Percentiles rank a stretch among this genome's conserved stretches.
Evolutionary conservation across 2,329 filamentous ascomycete genomes (phyloP).

Genomic region (Cyclaneusma minus): DNA sequence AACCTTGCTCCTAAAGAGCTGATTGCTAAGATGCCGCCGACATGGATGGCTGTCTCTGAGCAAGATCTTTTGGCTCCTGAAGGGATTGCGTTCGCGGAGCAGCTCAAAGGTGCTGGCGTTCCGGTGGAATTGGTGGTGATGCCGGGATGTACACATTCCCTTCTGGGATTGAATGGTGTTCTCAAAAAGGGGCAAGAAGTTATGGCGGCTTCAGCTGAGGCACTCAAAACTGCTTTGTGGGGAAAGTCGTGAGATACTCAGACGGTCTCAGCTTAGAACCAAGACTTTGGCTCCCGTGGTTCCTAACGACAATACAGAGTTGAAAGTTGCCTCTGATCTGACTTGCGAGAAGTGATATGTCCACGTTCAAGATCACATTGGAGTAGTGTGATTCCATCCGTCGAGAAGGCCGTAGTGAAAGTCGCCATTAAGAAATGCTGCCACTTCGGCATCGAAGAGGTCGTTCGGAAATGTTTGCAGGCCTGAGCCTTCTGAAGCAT

Average conservation of each 20-base stretch:
- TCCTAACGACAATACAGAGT: too few species aligned
- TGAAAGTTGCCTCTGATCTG: too few species aligned
- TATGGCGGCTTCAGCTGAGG: too few species aligned
- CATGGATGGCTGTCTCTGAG: constrained; percentile 33
- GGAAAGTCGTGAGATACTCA: too few species aligned
- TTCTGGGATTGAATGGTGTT: constrained; percentile 37
- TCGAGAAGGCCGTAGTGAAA: constrained; percentile 2
- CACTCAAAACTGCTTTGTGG: too few species aligned
- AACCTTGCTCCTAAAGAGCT: constrained; percentile 26
- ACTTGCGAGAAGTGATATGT: constrained; percentile 2
- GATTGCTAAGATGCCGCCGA: constrained; percentile 31
- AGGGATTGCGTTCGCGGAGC: constrained; percentile 31
- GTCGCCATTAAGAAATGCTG: constrained; percentile 3
- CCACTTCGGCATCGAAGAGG: constrained; percentile 3
- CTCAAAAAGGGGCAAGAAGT: too few species aligned
- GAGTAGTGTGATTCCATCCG: constrained; percentile 1
- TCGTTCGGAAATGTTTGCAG: too few species aligned
- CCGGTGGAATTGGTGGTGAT: constrained; percentile 28
- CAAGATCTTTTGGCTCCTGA: constrained; percentile 36
- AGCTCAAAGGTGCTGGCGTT: constrained; percentile 28
- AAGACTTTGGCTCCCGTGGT: too few species aligned
- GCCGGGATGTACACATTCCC: constrained; percentile 36
- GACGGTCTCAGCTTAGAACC: too few species aligned
- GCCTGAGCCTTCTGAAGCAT: too few species aligned
- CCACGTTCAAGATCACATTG: constrained; percentile 1